These are phyloP conservation scores for Fusarium falciforme DNA, from an alignment of 2,329 filamentous ascomycete species.

Conservation along the genomic window DNA sequence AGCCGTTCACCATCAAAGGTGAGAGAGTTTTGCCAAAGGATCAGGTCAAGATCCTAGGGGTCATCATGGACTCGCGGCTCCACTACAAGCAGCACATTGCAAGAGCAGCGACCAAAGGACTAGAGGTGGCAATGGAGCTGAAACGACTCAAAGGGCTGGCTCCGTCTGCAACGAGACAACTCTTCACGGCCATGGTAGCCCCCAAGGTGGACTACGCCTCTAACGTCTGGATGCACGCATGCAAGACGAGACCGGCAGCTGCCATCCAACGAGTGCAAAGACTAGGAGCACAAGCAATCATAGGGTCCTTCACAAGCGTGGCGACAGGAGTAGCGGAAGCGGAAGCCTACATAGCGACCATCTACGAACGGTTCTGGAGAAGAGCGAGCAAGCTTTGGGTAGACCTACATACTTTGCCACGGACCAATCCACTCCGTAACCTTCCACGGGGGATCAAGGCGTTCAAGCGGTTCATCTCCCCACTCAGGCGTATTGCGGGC, in stretches of 20 bases:
- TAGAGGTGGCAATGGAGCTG: too few relatives aligned
- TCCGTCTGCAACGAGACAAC: too few relatives aligned
- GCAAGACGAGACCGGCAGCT: too few relatives aligned
- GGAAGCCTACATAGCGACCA: conserved; percentile 30
- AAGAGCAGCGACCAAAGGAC: too few relatives aligned
- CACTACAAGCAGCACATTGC: too few relatives aligned
- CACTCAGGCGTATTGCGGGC: neutral
- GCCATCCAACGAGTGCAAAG: neutral
- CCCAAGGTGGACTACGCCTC: too few relatives aligned
- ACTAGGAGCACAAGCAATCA: conserved; percentile 27
- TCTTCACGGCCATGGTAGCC: too few relatives aligned
- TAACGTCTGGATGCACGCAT: too few relatives aligned
- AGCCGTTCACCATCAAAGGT: conserved; percentile 15
- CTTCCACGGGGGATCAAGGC: conserved; percentile 9
- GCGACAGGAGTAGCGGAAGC: conserved; percentile 35
- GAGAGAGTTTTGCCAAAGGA: conserved; percentile 10
- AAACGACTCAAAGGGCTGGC: too few relatives aligned
- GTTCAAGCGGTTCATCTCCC: conserved; percentile 1
- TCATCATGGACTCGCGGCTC: too few relatives aligned
- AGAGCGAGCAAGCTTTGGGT: conserved; percentile 19
- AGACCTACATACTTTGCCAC: conserved; percentile 10
- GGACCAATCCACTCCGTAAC: conserved; percentile 10
- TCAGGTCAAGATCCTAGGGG: conserved; percentile 25
- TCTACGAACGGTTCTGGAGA: conserved; percentile 27
- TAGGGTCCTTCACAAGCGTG: conserved; percentile 29